Conservation (phyloP, 768 basidiomycete genomes). For the Rubroboletus satanas region DNA sequence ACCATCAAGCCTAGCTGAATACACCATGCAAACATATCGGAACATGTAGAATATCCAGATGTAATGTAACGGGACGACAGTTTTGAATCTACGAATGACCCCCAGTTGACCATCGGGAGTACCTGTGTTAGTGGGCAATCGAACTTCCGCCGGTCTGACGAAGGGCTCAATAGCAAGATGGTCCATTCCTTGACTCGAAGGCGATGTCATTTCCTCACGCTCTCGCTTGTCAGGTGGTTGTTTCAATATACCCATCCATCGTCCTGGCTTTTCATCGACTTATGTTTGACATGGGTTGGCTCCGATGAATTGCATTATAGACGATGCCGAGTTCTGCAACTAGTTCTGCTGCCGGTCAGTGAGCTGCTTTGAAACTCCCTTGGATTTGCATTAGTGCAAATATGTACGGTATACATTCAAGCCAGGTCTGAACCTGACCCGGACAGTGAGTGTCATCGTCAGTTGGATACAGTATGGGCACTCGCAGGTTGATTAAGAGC, state of each 20-base stretch:
- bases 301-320: neutral
- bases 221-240: neutral
- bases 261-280: neutral
- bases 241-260: neutral
- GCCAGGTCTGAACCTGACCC: too few species aligned
- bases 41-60: neutral
- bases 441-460: too few species aligned
- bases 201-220: too few species aligned
- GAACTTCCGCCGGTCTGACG: neutral
- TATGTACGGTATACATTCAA: too few species aligned
- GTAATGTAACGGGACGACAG: neutral
- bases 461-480: too few species aligned
- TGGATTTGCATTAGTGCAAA: too few species aligned
- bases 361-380: too few species aligned
- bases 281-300: neutral
- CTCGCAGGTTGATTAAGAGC: too few species aligned
- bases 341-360: neutral
- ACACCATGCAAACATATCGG: neutral
- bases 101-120: neutral
- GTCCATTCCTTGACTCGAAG: neutral
- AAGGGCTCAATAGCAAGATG: neutral
- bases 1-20: constrained; percentile 28
- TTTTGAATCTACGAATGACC: neutral
- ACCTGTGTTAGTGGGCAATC: neutral
- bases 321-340: neutral